These are phyloP conservation scores for Boletellus ananas DNA, from an alignment of 768 basidiomycete genomes.

Conservation along the genomic window DNA sequence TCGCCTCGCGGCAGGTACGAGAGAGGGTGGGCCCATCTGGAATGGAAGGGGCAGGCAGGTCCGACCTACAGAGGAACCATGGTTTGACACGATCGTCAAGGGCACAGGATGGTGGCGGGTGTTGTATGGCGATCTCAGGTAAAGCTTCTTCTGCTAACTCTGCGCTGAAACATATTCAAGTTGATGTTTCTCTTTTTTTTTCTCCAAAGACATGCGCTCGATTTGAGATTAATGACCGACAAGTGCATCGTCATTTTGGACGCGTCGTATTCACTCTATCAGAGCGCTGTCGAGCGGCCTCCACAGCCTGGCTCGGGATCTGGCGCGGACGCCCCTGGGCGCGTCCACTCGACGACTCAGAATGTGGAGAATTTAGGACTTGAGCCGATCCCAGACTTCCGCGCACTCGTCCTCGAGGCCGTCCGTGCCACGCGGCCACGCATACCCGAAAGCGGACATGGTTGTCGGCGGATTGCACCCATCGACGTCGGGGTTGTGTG, in stretches of 20 bases:
- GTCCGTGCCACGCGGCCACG: slow-evolving; percentile 36
- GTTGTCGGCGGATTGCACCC: slow-evolving; percentile 43
- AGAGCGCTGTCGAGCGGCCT: neutral
- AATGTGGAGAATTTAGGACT: slow-evolving; percentile 34
- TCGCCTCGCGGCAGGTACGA: slow-evolving; percentile 37
- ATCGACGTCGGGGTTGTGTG: slow-evolving; percentile 66
- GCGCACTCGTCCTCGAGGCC: slow-evolving; percentile 45
- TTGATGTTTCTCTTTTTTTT: neutral
- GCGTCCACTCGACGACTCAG: neutral
- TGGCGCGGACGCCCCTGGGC: neutral
- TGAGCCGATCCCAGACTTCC: slow-evolving; percentile 59
- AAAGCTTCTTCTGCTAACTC: neutral
- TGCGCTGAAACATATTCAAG: neutral
- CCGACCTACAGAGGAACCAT: slow-evolving; percentile 19
- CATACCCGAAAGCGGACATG: neutral
- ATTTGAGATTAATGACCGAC: slow-evolving; percentile 69
- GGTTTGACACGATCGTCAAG: slow-evolving; percentile 71
- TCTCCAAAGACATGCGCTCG: slow-evolving; percentile 61
- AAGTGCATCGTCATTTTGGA: slow-evolving; percentile 72
- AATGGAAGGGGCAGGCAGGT: slow-evolving; percentile 16
- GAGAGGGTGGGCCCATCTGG: slow-evolving; percentile 14
- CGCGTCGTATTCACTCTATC: slow-evolving; percentile 59
- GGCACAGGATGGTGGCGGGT: slow-evolving; percentile 80
- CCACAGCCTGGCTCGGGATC: neutral
- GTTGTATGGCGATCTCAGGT: slow-evolving; percentile 63